Percentiles rank a stretch among this genome's conserved stretches.
Evolutionary conservation across 202 grass and related monocot species (phyloP).

Genomic region (Musa balbisiana): DNA sequence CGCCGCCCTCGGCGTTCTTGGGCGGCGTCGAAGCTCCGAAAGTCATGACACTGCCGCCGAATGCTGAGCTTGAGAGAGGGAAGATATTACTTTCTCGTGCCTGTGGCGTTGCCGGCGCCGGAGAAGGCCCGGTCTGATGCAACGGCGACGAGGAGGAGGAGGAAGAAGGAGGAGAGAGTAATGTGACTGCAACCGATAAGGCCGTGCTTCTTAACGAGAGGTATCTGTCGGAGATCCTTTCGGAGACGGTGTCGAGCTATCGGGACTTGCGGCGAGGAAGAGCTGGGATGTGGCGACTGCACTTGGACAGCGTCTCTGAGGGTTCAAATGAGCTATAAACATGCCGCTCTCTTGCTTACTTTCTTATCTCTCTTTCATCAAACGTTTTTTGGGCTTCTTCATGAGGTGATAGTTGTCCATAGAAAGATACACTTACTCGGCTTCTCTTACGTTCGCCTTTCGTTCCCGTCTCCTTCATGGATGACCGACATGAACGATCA

Average conservation of each 20-base stretch:
- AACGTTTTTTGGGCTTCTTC: too few species aligned
- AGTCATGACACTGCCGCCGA: conserved; percentile 60
- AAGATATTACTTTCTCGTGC: conserved; percentile 95
- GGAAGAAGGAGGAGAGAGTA: not conserved
- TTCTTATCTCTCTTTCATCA: not conserved
- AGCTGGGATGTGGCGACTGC: conserved; percentile 21
- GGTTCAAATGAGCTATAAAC: not conserved
- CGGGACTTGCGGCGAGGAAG: not conserved
- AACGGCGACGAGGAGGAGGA: not conserved
- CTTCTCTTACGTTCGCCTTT: too few species aligned
- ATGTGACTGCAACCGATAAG: not conserved
- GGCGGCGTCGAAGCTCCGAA: conserved; percentile 44
- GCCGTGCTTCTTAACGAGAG: not conserved
- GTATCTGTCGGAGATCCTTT: conserved; percentile 4
- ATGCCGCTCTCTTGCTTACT: not conserved
- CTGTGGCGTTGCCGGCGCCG: not conserved
- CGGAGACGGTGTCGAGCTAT: not conserved
- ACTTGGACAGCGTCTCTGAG: conserved; percentile 54
- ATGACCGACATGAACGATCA: too few species aligned
- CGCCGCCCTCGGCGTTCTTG: conserved; percentile 43
- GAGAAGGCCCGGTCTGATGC: not conserved
- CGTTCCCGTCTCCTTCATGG: too few species aligned
- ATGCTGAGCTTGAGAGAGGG: conserved; percentile 78
- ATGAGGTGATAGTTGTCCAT: not conserved
- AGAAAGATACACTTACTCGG: not conserved